Conservation (phyloP, 352 stramenopile species). For the Globisporangium cederbergense region DNA sequence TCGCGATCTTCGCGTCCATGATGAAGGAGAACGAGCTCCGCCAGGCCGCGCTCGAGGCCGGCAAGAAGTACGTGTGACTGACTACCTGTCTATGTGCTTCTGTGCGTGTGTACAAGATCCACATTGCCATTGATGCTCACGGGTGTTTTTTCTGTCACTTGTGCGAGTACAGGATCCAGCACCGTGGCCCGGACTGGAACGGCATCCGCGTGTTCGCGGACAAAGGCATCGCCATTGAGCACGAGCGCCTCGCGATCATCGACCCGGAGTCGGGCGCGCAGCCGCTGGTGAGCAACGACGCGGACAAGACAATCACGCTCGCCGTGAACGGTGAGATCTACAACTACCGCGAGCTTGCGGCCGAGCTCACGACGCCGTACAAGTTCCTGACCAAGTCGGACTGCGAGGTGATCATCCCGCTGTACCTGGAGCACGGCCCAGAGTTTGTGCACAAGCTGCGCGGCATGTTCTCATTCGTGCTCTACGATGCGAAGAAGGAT, state of each 20-base stretch:
- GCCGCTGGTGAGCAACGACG: slow-evolving; percentile 87
- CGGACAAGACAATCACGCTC: slow-evolving; percentile 86
- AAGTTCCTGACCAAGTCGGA: slow-evolving; percentile 95
- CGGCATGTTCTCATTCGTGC: slow-evolving; percentile 99
- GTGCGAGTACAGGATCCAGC: slow-evolving; percentile 73
- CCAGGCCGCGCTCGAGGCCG: slow-evolving; percentile 92
- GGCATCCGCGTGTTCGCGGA: slow-evolving; percentile 80
- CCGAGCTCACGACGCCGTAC: slow-evolving; percentile 85
- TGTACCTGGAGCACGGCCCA: slow-evolving; percentile 91
- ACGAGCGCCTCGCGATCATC: slow-evolving; percentile 98
- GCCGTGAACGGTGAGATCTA: slow-evolving; percentile 99
- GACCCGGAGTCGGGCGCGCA: slow-evolving; percentile 96
- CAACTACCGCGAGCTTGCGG: slow-evolving; percentile 98
- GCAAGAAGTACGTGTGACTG: slow-evolving; percentile 64
- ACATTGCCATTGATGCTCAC: background rate
- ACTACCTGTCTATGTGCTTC: background rate
- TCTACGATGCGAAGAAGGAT: slow-evolving; percentile 94
- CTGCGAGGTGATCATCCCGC: slow-evolving; percentile 97
- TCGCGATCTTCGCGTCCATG: slow-evolving; percentile 96
- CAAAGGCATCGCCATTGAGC: slow-evolving; percentile 89
- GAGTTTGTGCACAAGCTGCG: slow-evolving; percentile 91
- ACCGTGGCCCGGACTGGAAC: slow-evolving; percentile 97
- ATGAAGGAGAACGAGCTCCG: slow-evolving; percentile 92
- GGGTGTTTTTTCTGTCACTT: background rate
- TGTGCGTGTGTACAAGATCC: background rate